Evolutionary conservation across 148 eudicot species (phyloP), one percentile per base, ranked within the genome.

Genomic region (Heliosperma pusillum): DNA sequence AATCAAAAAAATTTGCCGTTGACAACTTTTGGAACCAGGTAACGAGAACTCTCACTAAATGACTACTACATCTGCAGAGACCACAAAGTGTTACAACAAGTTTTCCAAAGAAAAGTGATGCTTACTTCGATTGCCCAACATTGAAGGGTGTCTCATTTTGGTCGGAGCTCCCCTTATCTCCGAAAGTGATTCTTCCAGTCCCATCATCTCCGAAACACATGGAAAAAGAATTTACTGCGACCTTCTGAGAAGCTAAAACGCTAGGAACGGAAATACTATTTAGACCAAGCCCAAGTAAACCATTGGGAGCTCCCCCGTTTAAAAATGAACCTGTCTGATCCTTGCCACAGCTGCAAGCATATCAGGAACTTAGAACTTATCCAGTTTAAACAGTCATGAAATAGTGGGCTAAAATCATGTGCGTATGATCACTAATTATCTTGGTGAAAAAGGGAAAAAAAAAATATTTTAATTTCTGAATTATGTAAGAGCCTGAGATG

Each of bases 281-380:
- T 81, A 95, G 76, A 65, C 99, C 99, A 3, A 95, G 94, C 70
- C 99, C 99, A 78, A 95, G 88, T 58, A 95, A 83, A 77, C 99
- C 99, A 78, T 95, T 95, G 4, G 93, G 91, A 78, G 96, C 99
- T 40, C 90, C 99, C 64, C 89, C 90, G 24, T 79, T 65, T 78
- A 92, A 83, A 84, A 95, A 92, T 44, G 88, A 82, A 76, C 99
- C 99, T 40, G 99, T 95, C 77, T 92, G 90, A 42, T 75, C 50
- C 74, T 80, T 85, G 59, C 98, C 98, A 79, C 98, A 95, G 36
- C 98, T 95, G 88, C 81, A 81, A 80, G 21, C 69, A 71, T 15
- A 42, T 53, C 76, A 59, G 45, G 76, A 63, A 33, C 15, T 66
- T 44, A 71, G 2, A 36, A 58, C 20, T 66, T 30, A 67, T 11